These are phyloP conservation scores for Eremothecium coryli DNA, from an alignment of 1,139 yeast species.

Conservation along the genomic window DNA sequence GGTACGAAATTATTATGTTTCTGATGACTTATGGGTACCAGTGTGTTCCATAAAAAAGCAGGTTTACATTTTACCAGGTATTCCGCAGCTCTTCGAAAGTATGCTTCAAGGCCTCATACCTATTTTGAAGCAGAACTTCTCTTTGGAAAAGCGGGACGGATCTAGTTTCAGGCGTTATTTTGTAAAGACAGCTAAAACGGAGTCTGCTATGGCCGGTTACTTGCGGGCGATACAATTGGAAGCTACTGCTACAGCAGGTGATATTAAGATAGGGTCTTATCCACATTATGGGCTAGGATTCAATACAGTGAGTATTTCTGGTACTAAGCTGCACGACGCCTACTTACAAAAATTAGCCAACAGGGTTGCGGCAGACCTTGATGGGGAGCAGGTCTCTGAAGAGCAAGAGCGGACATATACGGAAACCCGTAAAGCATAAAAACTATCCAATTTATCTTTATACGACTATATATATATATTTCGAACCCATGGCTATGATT, in stretches of 20 bases:
- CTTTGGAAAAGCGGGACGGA: slow-evolving; percentile 16
- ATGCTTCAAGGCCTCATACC: slow-evolving; percentile 39
- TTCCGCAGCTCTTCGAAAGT: slow-evolving; percentile 59
- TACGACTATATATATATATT: not conserved
- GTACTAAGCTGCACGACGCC: slow-evolving; percentile 36
- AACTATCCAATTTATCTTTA: not conserved
- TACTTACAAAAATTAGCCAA: slow-evolving; percentile 40
- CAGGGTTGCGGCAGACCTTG: slow-evolving; percentile 37
- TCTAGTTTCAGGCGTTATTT: slow-evolving; percentile 40
- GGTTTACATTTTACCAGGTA: slow-evolving; percentile 71
- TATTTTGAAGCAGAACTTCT: slow-evolving; percentile 21
- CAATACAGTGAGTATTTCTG: slow-evolving; percentile 66
- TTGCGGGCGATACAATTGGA: slow-evolving; percentile 44
- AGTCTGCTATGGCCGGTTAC: slow-evolving; percentile 61
- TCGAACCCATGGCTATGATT: too few relatives aligned
- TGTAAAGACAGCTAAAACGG: slow-evolving; percentile 53
- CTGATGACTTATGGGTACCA: slow-evolving; percentile 71
- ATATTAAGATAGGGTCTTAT: slow-evolving; percentile 69
- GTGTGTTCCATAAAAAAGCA: slow-evolving; percentile 54
- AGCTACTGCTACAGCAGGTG: slow-evolving; percentile 33
- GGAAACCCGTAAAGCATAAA: slow-evolving; percentile 12
- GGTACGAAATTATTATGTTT: slow-evolving; percentile 46
- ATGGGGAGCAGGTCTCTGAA: slow-evolving; percentile 47
- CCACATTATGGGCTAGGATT: slow-evolving; percentile 62
- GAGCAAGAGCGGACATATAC: slow-evolving; percentile 43